Evolutionary conservation across 768 basidiomycete species (phyloP), one percentile per base, ranked within the genome.

Genomic region (Rhodotorula graminis): DNA sequence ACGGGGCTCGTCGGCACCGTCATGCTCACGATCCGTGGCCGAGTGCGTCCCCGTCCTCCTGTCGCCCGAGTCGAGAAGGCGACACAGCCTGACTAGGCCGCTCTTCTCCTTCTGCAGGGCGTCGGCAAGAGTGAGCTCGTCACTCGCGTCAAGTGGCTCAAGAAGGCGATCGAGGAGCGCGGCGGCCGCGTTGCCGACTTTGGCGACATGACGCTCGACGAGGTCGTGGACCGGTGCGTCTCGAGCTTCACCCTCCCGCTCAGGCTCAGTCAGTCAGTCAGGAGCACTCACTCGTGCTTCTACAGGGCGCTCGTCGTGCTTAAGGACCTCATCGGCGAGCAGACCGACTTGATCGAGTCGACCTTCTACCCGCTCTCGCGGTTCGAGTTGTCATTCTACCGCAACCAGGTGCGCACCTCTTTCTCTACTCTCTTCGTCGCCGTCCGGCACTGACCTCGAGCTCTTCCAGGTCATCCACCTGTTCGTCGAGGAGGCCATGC

Each of bases 341-440:
- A 71, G 29, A 55, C 40, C 12, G 75, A 74, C 31, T 67, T 78
- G 15, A 65, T 78, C 55, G 78, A 78, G 50, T 62, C 70, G 42
- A 78, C 78, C 11, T 76, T 70, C 47, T 76, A 65, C 59, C 69
- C 78, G 3, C n/a, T 67, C 21, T 67, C 65, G 21, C 72, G 74
- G 6, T 74, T 78, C 72, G 74, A 76, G 58, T 72, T 78, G 9
- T 72, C 72, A 18, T 77, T 77, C 60, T 76, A 76, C 65, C 72
- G 78, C 18, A 78, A 78, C 61, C 72, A 74, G 46, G 58, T 52
- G 25, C 52, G 63, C 50, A 25, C 15, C 44, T 18, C 14, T 7
- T 33, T 46, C 44, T 18, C 14, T 7, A 3, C 46, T n/a, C 21
- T 11, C 49, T 9, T 65, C 12, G 3, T 9, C 31, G 16, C 9